These are phyloP conservation scores for Moringa oleifera DNA, from an alignment of 345 rosid species.

Conservation along the genomic window DNA sequence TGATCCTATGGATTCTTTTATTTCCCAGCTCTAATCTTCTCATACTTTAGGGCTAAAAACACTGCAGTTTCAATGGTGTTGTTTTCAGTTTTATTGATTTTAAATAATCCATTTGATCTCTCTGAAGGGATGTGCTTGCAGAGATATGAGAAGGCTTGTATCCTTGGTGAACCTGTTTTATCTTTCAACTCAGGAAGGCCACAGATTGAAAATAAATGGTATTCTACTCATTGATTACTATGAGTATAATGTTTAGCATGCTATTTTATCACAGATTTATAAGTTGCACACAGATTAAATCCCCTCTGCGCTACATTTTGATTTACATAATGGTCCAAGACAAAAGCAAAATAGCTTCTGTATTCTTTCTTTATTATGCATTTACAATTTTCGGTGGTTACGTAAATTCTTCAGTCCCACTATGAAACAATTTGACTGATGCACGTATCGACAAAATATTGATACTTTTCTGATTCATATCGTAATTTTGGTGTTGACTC, in stretches of 20 bases:
- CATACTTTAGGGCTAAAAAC: constrained; percentile 5
- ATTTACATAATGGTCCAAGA: too few species aligned
- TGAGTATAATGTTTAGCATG: constrained; percentile 11
- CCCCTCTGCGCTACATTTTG: not conserved
- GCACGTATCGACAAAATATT: too few species aligned
- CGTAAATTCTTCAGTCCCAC: too few species aligned
- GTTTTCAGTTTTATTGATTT: not conserved
- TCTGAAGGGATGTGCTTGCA: constrained; percentile 69
- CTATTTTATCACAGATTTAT: not conserved
- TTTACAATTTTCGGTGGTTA: too few species aligned
- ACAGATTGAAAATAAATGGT: constrained; percentile 78
- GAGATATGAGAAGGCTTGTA: constrained; percentile 60
- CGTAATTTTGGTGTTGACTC: too few species aligned
- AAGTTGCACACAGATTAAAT: not conserved
- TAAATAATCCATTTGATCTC: constrained; percentile 6
- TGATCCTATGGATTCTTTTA: not conserved
- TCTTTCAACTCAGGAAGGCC: constrained; percentile 60
- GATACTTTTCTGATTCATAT: too few species aligned
- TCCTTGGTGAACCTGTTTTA: constrained; percentile 58
- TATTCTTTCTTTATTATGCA: too few species aligned
- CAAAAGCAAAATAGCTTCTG: too few species aligned
- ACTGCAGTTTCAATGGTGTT: not conserved
- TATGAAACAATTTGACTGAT: too few species aligned
- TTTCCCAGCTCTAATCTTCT: not conserved
- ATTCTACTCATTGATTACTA: constrained; percentile 12